Percentiles rank a stretch among this genome's conserved stretches.
phyloP scores from a whole-genome alignment of 2,329 filamentous ascomycete genomes.

The Ceratocystis smalleyi region DNA sequence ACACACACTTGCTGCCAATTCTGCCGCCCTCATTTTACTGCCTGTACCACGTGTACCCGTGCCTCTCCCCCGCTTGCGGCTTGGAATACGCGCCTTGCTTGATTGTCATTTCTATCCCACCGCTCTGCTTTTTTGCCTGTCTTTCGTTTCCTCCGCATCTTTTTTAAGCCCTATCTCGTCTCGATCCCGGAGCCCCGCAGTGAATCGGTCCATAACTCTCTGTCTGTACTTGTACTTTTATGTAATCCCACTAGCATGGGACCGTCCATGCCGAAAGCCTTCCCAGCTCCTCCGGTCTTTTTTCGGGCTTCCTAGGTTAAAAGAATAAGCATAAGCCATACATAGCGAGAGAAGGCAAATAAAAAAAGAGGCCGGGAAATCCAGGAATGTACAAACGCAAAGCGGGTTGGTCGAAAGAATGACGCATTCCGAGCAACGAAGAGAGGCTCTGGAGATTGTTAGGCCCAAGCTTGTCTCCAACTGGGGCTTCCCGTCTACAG shows the following conservation, averaged over 20 bases:
- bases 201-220: neutral
- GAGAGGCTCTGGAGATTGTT: neutral
- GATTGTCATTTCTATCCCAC: neutral
- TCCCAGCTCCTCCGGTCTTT: neutral
- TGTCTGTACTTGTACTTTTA: neutral
- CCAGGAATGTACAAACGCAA: neutral
- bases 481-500: neutral
- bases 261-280: neutral
- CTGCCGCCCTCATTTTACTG: neutral
- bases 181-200: neutral
- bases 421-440: neutral
- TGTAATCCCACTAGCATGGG: neutral
- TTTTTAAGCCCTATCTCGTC: neutral
- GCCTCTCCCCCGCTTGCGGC: neutral
- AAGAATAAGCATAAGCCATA: neutral
- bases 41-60: neutral
- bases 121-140: neutral
- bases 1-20: neutral
- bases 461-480: slow-evolving; percentile 3
- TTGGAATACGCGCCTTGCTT: neutral
- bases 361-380: slow-evolving; percentile 2
- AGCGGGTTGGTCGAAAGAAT: neutral
- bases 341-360: neutral
- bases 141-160: no score
- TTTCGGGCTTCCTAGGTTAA: neutral